Base-by-base conservation (phyloP, 169 alveolate genomes). In the Theileria parva region DNA sequence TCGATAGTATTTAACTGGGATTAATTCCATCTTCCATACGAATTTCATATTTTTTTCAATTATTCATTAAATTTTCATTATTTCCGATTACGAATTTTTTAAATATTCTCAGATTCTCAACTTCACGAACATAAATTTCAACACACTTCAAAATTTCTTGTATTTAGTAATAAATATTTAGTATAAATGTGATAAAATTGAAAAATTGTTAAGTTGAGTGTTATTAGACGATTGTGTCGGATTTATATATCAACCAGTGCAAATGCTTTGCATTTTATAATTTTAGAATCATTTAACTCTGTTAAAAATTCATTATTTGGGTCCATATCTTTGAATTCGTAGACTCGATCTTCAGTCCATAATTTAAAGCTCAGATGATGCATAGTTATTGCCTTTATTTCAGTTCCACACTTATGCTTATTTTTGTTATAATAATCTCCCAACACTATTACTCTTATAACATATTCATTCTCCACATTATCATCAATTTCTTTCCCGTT, bases 331-430 rank as follows among this genome's bases (percentile, higher is more conserved):
- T 44, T 53, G 37, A 55, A 34, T n/a, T 48, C 27, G 15, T 63
- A 51, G 1, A 39, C 21, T 25, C 11, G 55, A 55, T 25, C 71
- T 11, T 64, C 85, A 27, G 63, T 39, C 19, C 71, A 44, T 12
- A 81, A 28, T 25, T 60, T 63, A 11, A 83, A 66, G 51, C 72
- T 81, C 44, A 89, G 32, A 27, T 78, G 88, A 59, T 89, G 94
- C 74, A 84, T 80, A 25, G 94, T 89, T 27, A 86, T 77, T n/a
- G 94, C 94, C 85, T 89, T 89, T 19, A 89, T 74, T 73, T 89
- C 94, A 8, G 92, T 89, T 27, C 94, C 94, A 48, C 80, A 39
- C 25, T 76, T 85, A 66, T 89, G 94, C 30, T 44, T 23, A 2
- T 23, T 28, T 21, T 65, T 59, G 50, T 80, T 74, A 73, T 79